A percentile compares a stretch with the other conserved stretches of the same genome.
phyloP scores from a whole-genome alignment of 2,329 filamentous ascomycete genomes.

The Ploettnerulaceae sp. region DNA sequence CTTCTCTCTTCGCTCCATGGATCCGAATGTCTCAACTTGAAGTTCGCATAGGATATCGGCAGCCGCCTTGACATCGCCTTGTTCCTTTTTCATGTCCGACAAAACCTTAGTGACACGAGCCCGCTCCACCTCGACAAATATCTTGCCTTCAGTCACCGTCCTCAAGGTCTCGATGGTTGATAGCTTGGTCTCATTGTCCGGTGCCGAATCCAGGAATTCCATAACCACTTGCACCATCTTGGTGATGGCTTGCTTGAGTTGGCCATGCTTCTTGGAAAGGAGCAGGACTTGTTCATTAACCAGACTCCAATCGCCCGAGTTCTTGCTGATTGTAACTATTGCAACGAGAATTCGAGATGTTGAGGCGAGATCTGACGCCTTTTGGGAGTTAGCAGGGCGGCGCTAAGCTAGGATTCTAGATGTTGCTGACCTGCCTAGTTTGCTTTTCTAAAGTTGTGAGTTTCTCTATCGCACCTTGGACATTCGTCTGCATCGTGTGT shows the following conservation, averaged over 20 bases:
- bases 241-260: slow-evolving; percentile 97
- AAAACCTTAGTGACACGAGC: slow-evolving; percentile 92
- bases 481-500: slow-evolving; percentile 54
- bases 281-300: slow-evolving; percentile 95
- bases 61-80: slow-evolving; percentile 86
- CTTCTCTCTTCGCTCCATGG: slow-evolving; percentile 96
- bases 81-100: slow-evolving; percentile 94
- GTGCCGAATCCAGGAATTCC: slow-evolving; percentile 81
- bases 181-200: slow-evolving; percentile 81
- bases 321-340: slow-evolving; percentile 92
- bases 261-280: slow-evolving; percentile 98
- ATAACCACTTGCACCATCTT: slow-evolving; percentile 99
- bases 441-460: slow-evolving; percentile 90
- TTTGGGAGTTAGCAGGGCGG: slow-evolving; percentile 28
- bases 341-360: slow-evolving; percentile 83
- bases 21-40: slow-evolving; percentile 97
- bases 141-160: slow-evolving; percentile 98
- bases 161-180: slow-evolving; percentile 91
- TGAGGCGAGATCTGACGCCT: slow-evolving; percentile 94
- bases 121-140: slow-evolving; percentile 98
- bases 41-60: slow-evolving; percentile 93
- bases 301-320: slow-evolving; percentile 86
- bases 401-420: slow-evolving; percentile 1
- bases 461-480: slow-evolving; percentile 89
- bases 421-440: slow-evolving; percentile 81